Evolutionary conservation across 164 flowering plant species (phyloP).

Genomic region (Piper betle): DNA sequence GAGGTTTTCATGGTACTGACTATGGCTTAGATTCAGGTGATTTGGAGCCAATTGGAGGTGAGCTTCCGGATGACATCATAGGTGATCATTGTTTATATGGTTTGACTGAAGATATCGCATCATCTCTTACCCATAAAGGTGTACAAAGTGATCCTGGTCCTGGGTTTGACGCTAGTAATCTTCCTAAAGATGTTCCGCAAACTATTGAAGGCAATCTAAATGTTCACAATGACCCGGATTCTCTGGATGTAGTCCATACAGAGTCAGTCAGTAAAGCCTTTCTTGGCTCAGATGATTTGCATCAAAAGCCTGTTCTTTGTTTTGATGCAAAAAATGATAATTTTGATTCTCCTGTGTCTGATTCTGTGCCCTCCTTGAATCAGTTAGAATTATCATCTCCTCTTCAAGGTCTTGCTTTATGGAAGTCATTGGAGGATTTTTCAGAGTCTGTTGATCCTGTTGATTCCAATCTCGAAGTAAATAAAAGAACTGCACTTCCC

Average conservation of each 20-base stretch:
- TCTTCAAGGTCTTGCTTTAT: slow-evolving; percentile 29
- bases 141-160: slow-evolving; percentile 5
- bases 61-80: slow-evolving; percentile 15
- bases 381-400: slow-evolving; percentile 40
- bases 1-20: slow-evolving; percentile 24
- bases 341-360: slow-evolving; percentile 29
- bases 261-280: slow-evolving; percentile 13
- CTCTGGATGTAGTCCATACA: slow-evolving; percentile 21
- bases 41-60: slow-evolving; percentile 13
- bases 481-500: slow-evolving; percentile 11
- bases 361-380: slow-evolving; percentile 32
- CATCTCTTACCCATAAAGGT: slow-evolving; percentile 10
- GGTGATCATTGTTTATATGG: slow-evolving; percentile 14
- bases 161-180: slow-evolving; percentile 16
- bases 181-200: slow-evolving; percentile 19
- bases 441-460: slow-evolving; percentile 27
- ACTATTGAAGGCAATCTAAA: slow-evolving; percentile 19
- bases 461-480: slow-evolving; percentile 15
- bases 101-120: slow-evolving; percentile 12
- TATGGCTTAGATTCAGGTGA: slow-evolving; percentile 16
- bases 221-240: slow-evolving; percentile 10
- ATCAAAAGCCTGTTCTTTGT: slow-evolving; percentile 10
- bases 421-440: slow-evolving; percentile 32
- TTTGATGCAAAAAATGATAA: slow-evolving; percentile 18
- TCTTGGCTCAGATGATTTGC: slow-evolving; percentile 22